Evolutionary conservation across 768 basidiomycete genomes (phyloP).

Genomic region (Suillus decipiens): DNA sequence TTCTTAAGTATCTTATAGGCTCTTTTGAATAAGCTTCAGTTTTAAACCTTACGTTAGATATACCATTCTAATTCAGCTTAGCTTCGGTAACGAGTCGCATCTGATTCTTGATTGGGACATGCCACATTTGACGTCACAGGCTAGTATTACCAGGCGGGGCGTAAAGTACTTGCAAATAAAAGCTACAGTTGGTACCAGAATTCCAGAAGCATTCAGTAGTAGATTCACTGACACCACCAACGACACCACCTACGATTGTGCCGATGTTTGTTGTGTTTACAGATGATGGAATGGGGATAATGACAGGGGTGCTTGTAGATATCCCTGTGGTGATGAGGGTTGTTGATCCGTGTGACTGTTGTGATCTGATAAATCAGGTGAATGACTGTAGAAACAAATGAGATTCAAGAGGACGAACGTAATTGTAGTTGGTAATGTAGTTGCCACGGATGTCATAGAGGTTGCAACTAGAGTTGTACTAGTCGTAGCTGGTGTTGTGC

Average conservation of each 20-base stretch:
- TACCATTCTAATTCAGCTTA: no score
- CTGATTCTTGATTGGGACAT: no score
- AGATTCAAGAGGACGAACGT: conserved; percentile 21
- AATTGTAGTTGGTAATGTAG: conserved; percentile 9
- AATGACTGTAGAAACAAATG: background rate
- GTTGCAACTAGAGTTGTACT: background rate
- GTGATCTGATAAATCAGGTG: conserved; percentile 18
- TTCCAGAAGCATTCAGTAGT: no score
- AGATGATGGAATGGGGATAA: conserved; percentile 1
- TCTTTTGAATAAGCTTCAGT: no score
- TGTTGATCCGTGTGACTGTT: conserved; percentile 22
- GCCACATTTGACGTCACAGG: no score
- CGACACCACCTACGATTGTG: conserved; percentile 52
- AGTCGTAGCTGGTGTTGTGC: no score
- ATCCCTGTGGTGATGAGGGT: conserved; percentile 22
- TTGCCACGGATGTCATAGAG: background rate
- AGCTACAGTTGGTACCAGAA: no score
- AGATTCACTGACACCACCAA: conserved; percentile 51
- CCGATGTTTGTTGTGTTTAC: conserved; percentile 24
- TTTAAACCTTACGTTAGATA: no score
- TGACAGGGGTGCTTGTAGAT: conserved; percentile 16
- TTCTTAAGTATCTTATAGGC: background rate
- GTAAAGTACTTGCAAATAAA: no score
- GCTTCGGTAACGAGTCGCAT: no score
- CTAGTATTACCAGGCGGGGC: no score